Evolutionary conservation across 2,329 filamentous ascomycete genomes (phyloP), one percentile per base, ranked within the genome.

Genomic region (Sordariomycetes sp.): DNA sequence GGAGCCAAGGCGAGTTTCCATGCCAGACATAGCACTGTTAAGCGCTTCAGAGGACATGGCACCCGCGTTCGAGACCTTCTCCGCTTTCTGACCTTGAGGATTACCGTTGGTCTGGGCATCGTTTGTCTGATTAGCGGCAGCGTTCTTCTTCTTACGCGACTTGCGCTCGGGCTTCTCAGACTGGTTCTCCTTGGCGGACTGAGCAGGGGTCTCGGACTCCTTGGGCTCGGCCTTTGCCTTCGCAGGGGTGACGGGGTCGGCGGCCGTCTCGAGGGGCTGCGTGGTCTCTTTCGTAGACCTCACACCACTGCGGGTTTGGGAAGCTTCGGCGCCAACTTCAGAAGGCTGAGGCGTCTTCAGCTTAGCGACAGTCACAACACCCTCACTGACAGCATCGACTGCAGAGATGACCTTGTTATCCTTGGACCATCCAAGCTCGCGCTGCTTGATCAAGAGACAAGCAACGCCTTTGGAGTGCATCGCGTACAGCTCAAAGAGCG

Each of bases 391-490:
- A 3, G 86, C 88, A 55, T 94, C 79, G 25, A 92, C 75, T 1
- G 82, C 72, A 35, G 80, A 66, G 25, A 94, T 66, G 34, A 94
- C 84, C 65, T 93, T 94, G 59, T 87, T 90, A 41, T 95, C 86
- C 46, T 78, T 75, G 46, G 81, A 82, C 88, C 88, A 96, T 20
- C 93, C 92, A 32, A 98, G 68, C 58, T 96, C 90, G 33, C 80
- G 76, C 53, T 90, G 86, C 55, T 83, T 90, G 54, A 98, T 78
- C 42, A 79, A 79, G 34, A 96, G 57, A 48, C 85, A 90, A 14
- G 88, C 88, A n/a, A 96, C 87, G 40, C 92, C 92, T 62, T 87
- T 93, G 9, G 92, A 95, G 58, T 98, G 90, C 82, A 95, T 94
- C 21, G 86, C 83, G 54, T 98, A 98, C 8, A 98, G 70, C 63